Conservation (phyloP, 495 filamentous ascomycete genomes). For the Penicillium desertorum region DNA sequence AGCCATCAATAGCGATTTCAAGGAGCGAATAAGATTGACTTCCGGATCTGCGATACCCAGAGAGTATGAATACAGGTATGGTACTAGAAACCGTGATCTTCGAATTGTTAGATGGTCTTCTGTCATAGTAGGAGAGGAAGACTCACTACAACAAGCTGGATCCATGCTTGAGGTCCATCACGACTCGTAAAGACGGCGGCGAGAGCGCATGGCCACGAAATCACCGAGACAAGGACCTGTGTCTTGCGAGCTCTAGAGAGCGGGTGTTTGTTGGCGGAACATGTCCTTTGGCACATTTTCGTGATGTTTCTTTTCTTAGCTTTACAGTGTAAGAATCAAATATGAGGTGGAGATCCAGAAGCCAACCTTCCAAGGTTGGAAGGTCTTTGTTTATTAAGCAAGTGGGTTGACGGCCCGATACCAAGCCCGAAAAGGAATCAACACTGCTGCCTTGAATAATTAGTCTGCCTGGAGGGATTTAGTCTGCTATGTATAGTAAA, state of each 20-base stretch:
- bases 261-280: slow-evolving; percentile 3
- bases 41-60: neutral
- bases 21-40: neutral
- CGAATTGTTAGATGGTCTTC: neutral
- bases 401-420: neutral
- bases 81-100: slow-evolving; percentile 6
- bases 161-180: neutral
- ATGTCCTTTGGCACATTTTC: slow-evolving; percentile 2
- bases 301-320: neutral
- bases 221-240: slow-evolving; percentile 5
- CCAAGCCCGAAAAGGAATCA: neutral
- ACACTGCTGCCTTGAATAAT: neutral
- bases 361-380: neutral
- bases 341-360: neutral
- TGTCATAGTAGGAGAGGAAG: neutral
- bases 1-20: slow-evolving; percentile 6
- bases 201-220: slow-evolving; percentile 9
- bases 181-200: slow-evolving; percentile 9
- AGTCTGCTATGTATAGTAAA: too few species aligned
- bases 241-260: slow-evolving; percentile 7
- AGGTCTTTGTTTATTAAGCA: neutral
- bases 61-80: slow-evolving; percentile 2
- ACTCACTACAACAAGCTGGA: slow-evolving; percentile 9
- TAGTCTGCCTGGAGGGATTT: neutral
- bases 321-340: neutral